Conservation (phyloP, 2,329 filamentous ascomycete species). For the Clonostachys rhizophaga region DNA sequence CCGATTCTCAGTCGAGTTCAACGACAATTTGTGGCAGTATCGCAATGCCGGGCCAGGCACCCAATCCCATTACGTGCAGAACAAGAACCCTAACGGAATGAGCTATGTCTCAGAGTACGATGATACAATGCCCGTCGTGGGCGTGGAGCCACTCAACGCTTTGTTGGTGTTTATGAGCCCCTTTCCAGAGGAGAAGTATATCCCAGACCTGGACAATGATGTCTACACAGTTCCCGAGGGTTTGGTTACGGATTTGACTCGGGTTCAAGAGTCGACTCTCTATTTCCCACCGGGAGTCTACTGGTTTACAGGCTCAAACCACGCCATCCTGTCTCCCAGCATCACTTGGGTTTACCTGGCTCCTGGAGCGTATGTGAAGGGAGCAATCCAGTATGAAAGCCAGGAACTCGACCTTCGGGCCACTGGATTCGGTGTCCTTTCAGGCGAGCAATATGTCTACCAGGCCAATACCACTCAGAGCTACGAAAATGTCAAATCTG, state of each 20-base stretch:
- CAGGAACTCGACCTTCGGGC: constrained; percentile 15
- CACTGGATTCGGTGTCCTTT: constrained; percentile 26
- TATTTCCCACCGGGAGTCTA: constrained; percentile 23
- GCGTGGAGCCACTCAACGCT: constrained; percentile 18
- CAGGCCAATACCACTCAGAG: constrained; percentile 21
- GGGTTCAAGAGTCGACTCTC: constrained; percentile 10
- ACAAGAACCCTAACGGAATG: constrained; percentile 8
- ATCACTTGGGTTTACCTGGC: constrained; percentile 18
- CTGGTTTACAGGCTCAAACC: constrained; percentile 14
- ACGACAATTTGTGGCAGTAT: constrained; percentile 19
- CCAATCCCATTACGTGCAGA: constrained; percentile 6
- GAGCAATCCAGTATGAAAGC: constrained; percentile 22
- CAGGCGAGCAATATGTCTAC: constrained; percentile 29
- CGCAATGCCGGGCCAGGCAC: constrained; percentile 6
- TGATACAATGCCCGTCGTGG: constrained; percentile 12
- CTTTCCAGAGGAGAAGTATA: constrained; percentile 8
- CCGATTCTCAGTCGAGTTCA: constrained; percentile 23
- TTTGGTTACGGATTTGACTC: constrained; percentile 4
- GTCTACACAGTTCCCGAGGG: constrained; percentile 4
- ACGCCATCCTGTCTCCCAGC: constrained; percentile 8
- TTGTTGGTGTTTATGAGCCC: constrained; percentile 24
- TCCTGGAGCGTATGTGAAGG: constrained; percentile 28
- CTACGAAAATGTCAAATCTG: constrained; percentile 18
- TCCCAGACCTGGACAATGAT: constrained; percentile 4
- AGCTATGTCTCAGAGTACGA: constrained; percentile 10